Conservation (phyloP, 2,329 filamentous ascomycete genomes). For the Bipolaris zeicola region DNA sequence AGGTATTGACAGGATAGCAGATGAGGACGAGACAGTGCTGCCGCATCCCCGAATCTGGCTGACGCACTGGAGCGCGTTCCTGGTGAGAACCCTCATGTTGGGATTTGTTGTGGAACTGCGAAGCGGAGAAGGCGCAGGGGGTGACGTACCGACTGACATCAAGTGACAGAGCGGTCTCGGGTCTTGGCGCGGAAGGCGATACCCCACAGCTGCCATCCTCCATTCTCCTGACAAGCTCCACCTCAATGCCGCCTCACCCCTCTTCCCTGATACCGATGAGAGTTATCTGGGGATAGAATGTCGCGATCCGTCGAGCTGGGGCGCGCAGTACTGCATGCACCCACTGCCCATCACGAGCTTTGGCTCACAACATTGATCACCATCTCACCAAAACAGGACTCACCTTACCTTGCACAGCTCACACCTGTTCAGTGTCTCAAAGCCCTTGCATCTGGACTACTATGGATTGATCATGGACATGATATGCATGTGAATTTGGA, state of each 20-base stretch:
- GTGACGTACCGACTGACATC: conserved; percentile 19
- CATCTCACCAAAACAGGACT: conserved; percentile 35
- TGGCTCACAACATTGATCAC: conserved; percentile 46
- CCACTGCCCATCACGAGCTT: conserved; percentile 37
- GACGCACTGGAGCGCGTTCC: conserved; percentile 27
- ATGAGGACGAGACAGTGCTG: not conserved
- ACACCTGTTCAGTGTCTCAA: conserved; percentile 21
- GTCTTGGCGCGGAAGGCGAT: conserved; percentile 26
- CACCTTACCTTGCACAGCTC: conserved; percentile 32
- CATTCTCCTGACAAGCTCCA: conserved; percentile 4
- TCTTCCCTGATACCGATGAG: not conserved
- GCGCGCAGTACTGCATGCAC: conserved; percentile 39
- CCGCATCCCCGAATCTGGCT: conserved; percentile 9
- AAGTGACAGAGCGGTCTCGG: conserved; percentile 21
- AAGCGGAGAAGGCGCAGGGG: conserved; percentile 14
- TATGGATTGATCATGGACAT: conserved; percentile 44
- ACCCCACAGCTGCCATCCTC: not conserved
- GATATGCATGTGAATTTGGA: conserved; percentile 40
- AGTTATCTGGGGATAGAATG: conserved; percentile 25
- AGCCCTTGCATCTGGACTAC: conserved; percentile 28
- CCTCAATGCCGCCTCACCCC: not conserved
- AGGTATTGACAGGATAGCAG: not conserved
- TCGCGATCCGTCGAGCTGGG: conserved; percentile 40
- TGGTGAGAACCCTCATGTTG: conserved; percentile 32
- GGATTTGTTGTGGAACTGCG: conserved; percentile 12